Conservation (phyloP, 805 yeast genomes). For the Saccharomycopsis javanensis region DNA sequence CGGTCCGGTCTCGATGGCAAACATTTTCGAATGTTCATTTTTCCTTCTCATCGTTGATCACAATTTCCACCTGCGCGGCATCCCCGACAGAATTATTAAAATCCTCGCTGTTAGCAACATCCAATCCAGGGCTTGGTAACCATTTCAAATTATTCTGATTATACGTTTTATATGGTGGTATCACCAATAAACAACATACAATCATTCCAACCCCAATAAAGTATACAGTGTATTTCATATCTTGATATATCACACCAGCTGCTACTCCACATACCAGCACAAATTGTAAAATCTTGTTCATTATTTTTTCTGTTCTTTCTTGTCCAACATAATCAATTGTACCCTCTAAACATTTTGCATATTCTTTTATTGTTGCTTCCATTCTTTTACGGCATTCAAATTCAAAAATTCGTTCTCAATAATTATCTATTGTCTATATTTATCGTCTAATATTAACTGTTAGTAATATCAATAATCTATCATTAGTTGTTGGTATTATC, state of each 20-base stretch:
- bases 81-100: not conserved
- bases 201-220: slow-evolving; percentile 10
- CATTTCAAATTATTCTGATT: slow-evolving; percentile 14
- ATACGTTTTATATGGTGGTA: slow-evolving; percentile 15
- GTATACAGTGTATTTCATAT: slow-evolving; percentile 5
- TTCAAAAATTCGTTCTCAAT: not conserved
- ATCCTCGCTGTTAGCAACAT: not conserved
- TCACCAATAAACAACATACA: not conserved
- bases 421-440: not conserved
- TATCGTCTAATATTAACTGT: too few relatives aligned
- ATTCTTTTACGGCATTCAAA: not conserved
- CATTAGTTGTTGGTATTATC: too few relatives aligned
- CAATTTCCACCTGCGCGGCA: not conserved
- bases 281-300: slow-evolving; percentile 4
- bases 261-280: slow-evolving; percentile 6
- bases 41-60: not conserved
- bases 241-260: slow-evolving; percentile 15
- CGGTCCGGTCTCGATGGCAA: too few relatives aligned
- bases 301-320: not conserved
- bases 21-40: too few relatives aligned
- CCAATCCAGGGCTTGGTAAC: not conserved
- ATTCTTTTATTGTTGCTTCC: not conserved
- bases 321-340: slow-evolving; percentile 17
- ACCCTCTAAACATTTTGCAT: slow-evolving; percentile 12
- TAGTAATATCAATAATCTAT: too few relatives aligned